Base-by-base conservation (phyloP, 371 early-diverging fungal genomes). In the Apophysomyces variabilis region DNA sequence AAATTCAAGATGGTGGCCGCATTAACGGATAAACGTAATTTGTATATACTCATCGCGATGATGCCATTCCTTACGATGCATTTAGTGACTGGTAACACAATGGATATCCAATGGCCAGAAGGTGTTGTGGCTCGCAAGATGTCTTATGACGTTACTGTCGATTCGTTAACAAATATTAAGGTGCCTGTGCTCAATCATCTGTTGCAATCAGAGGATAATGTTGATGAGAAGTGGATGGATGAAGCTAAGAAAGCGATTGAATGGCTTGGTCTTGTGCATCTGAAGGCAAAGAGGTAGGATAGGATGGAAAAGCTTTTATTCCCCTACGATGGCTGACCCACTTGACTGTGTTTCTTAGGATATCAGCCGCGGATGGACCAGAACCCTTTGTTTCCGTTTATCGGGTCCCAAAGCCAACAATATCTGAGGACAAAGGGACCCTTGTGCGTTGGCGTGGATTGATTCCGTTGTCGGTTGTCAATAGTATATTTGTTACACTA, bases 181-280 rank as follows among this genome's bases (percentile, higher is more conserved):
- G 72, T 80, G 57, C 80, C 80, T 3, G 47, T 68, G 12, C 72
- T 80, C 37, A 62, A 68, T 35, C 32, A 66, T 38, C 58, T 82
- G 32, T 36, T 57, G 36, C 57, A 68, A 70, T 16, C 72, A 38
- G 54, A 66, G 57, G 65, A 59, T 59, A 39, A 57, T 26, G 66
- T 58, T n/a, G 61, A 72, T 21, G 11, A 58, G 18, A n/a, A 50
- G 43, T 83, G 83, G 85, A 75, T 71, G 47, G 61, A 64, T 8
- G 62, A 76, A 16, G 77, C 75, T 2, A 41, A 76, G n/a, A 77
- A 84, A 26, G 72, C 86, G 11, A 67, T 82, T 13, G 89, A 90
- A 66, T 90, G 90, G 90, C 58, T 90, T 41, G 90, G 90, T 5
- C 74, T 90, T 69, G 83, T 79, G 3, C 60, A 80, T 35, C 65